Evolutionary conservation across 2,329 filamentous ascomycete species (phyloP), one percentile per base, ranked within the genome.

Genomic region (Aspergillus tamarii): DNA sequence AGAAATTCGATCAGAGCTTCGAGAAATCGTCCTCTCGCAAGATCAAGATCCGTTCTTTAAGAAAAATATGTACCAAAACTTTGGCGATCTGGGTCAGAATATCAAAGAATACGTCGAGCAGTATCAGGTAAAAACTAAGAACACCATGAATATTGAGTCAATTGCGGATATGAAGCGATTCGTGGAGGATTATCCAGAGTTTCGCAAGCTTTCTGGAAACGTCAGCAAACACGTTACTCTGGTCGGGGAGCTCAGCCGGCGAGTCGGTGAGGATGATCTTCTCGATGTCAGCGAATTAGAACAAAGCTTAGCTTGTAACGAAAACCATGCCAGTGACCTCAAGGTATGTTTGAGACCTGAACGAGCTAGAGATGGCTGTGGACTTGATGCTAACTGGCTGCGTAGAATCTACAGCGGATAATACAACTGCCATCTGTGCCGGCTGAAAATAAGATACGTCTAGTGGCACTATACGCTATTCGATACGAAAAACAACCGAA

Each of bases 31-130:
- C 3, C 82, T 99, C 41, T 96, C 94, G 1, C 94, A 95, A 78
- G 95, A 99, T 67, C 95, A 99, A 78, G 95, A 99, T 73, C 94
- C 95, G 0, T 99, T 99, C 81, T 99, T 99, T 83, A 97, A 90
- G 80, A 97, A 97, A 82, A 98, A 98, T 78, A 98, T 98, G 94
- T 98, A 94, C 71, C 87, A 97, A 72, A 98, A 98, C 76, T 99
- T 98, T 77, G 94, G 94, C 60, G 94, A 98, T 70, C 85, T 99
- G 7, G 94, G 95, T 12, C 91, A 94, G 46, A 97, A 96, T 70
- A 97, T 97, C 75, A 98, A 98, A 78, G 94, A 97, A 86, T 99
- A 99, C 72, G 95, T 99, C 61, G 94, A 97, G 75, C 95, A 98
- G 75, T 99, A 98, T 74, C 95, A 98, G 72, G 93, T 91, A 14